Evolutionary conservation across 2,329 filamentous ascomycete species (phyloP), one percentile per base, ranked within the genome.

Genomic region (Colletotrichum cereale): DNA sequence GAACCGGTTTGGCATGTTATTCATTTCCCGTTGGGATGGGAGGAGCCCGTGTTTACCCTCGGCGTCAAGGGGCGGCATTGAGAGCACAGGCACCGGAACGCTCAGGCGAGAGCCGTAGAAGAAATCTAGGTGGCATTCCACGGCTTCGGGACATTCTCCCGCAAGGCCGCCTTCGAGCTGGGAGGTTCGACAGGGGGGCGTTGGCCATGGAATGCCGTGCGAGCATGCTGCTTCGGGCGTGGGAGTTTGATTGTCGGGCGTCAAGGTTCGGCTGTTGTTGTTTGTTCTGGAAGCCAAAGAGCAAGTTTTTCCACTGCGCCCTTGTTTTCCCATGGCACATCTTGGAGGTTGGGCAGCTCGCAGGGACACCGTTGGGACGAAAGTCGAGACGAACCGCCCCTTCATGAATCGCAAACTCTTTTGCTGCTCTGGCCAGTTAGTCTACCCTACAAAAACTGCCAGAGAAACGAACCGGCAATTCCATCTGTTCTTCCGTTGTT

Each of bases 361-460:
- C 68, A 68, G 65, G 68, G 68, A 40, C 52, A 71, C 53, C 68
- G 68, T 71, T 68, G 65, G 68, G 68, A 63, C 29, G 29, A 58
- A 48, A 68, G 42, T 57, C 62, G 68, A 71, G 68, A 71, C 63
- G 68, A 71, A 68, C 68, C 56, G 34, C 40, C 44, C 42, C 52
- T 60, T 57, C 63, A 60, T 68, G 68, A 71, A 52, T 68, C 65
- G 68, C 50, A 52, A 63, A 67, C 57, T 58, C n/a, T 40, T 16
- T 16, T 12, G 2, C 38, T 11, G n/a, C 24, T 29, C 50, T 58
- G 29, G 34, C 55, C 62, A 61, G 42, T 61, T 38, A 61, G 42
- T 61, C 29, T 24, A 24, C 61, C 36, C 21, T 34, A 48, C 21
- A 31, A 29, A 16, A 21, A 29, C n/a, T 14, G 8, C n/a, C 16